Evolutionary conservation across 768 basidiomycete species (phyloP).

Genomic region (Chalciporus piperatus): DNA sequence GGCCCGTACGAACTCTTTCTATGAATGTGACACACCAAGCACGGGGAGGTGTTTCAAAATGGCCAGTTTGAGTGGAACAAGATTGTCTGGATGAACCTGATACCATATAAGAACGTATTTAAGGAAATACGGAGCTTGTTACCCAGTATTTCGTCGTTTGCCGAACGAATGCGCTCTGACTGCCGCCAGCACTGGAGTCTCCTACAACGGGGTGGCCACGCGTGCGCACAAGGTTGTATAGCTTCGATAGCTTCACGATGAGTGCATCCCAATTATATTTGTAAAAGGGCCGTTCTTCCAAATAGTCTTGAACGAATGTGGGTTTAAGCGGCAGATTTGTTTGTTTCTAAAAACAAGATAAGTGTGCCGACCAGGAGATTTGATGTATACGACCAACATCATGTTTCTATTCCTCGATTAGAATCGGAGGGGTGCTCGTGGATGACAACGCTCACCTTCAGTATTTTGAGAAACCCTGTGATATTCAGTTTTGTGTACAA

Average conservation of each 20-base stretch:
- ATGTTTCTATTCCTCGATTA: slow-evolving; percentile 66
- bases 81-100: slow-evolving; percentile 87
- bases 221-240: slow-evolving; percentile 94
- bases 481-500: slow-evolving; percentile 96
- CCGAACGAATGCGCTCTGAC: slow-evolving; percentile 95
- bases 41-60: slow-evolving; percentile 93
- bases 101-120: slow-evolving; percentile 1
- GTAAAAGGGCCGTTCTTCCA: slow-evolving; percentile 95
- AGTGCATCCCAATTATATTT: slow-evolving; percentile 95
- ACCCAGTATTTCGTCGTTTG: slow-evolving; percentile 99
- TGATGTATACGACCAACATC: slow-evolving; percentile 52
- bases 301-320: slow-evolving; percentile 85
- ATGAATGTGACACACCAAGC: slow-evolving; percentile 55
- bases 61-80: slow-evolving; percentile 89
- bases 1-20: neutral
- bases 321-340: slow-evolving; percentile 79
- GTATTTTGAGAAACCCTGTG: slow-evolving; percentile 97
- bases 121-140: slow-evolving; percentile 9
- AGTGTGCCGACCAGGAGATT: slow-evolving; percentile 4
- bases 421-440: neutral
- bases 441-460: slow-evolving; percentile 58
- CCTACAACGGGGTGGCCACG: slow-evolving; percentile 93
- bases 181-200: slow-evolving; percentile 91
- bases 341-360: slow-evolving; percentile 69
- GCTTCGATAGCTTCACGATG: slow-evolving; percentile 91